Evolutionary conservation across 257 asterid species (phyloP), one percentile per base, ranked within the genome.

Genomic region (Petunia axillaris): DNA sequence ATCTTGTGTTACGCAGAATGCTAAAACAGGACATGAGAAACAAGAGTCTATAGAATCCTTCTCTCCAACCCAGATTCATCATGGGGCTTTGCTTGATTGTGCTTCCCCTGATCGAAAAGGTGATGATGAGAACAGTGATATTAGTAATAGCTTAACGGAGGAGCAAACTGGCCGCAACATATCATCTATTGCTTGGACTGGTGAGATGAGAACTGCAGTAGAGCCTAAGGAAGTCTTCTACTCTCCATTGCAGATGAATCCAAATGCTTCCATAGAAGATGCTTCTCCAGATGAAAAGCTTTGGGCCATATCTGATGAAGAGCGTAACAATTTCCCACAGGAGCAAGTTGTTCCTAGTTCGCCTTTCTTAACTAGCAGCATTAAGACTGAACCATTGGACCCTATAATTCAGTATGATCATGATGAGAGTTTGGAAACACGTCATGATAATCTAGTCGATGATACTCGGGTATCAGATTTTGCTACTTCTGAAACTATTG

Each of bases 1-100:
- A 66, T 88, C 93, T 79, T 87, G 84, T 77, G 89, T 83, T 84
- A 83, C 89, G 5, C 88, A 92, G 88, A 88, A 92, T 80, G 91
- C 83, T 84, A 65, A 79, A 35, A 79, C 64, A 65, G 64, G 39
- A 52, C 9, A 8, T 65, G 65, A 79, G 63, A 58, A 79, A 70
- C 76, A 79, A 64, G 57, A 50, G 40, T 64, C 65, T 65, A 79
- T 65, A 79, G 63, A 15, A 58, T 79, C 76, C 71, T 79, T 79
- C 54, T 52, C 77, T 79, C 76, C 76, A 52, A 38, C 25, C 48
- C 82, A 78, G 75, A 78, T 63, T 36, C 74, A 79, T 65, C 52
- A 55, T 70, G 52, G 64, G 48, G 77, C 52, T 38, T 79, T 58
- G 41, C 76, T 70, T 53, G 54, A 79, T 65, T 79, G 10, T 64